These are phyloP conservation scores for Aspergillus chevalieri DNA, from an alignment of 2,329 filamentous ascomycete species.

Conservation along the genomic window DNA sequence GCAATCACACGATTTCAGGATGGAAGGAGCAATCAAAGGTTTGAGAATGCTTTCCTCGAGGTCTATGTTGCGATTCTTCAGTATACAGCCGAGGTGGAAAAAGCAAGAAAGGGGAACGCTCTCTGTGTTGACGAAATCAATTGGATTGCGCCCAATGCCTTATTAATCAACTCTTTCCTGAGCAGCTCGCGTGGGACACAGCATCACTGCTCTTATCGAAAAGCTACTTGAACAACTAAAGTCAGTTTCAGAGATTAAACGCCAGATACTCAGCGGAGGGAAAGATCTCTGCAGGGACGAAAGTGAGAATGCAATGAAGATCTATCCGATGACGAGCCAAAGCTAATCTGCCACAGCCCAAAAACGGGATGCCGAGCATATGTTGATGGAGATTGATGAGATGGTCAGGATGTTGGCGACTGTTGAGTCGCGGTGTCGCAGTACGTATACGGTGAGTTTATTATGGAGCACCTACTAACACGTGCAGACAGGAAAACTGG, in stretches of 20 bases:
- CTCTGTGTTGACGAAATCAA: background rate
- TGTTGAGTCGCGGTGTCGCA: no score
- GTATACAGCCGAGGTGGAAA: background rate
- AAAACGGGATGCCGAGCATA: no score
- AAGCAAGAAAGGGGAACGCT: background rate
- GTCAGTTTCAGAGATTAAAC: background rate
- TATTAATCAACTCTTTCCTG: background rate
- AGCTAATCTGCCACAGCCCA: no score
- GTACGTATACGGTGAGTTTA: no score
- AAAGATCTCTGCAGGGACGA: no score
- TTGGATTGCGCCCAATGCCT: background rate
- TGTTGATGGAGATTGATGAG: no score
- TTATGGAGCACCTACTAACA: no score
- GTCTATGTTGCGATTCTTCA: conserved; percentile 3
- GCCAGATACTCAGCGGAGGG: no score
- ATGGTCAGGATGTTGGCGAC: no score
- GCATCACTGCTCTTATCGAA: background rate
- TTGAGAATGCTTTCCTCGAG: conserved; percentile 1
- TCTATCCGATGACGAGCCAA: no score
- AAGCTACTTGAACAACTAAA: background rate
- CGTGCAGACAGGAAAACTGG: no score
- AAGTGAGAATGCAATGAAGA: no score
- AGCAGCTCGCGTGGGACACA: background rate
- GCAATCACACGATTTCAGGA: background rate
- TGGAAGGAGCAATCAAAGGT: background rate